Evolutionary conservation across 495 filamentous ascomycete species (phyloP).

Genomic region (Glutinoglossum americanum): DNA sequence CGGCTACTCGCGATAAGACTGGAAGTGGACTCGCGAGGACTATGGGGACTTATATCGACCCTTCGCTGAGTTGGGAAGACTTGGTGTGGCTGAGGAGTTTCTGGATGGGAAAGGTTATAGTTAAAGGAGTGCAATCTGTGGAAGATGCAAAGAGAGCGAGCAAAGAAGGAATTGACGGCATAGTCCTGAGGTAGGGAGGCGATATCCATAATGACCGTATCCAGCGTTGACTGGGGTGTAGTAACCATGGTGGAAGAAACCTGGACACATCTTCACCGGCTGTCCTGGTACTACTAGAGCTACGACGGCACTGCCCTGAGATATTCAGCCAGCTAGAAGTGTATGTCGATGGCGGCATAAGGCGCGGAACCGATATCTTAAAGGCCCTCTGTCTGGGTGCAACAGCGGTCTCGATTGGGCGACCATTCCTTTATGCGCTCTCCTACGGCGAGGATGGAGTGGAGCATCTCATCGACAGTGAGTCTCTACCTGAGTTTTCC

Average conservation of each 20-base stretch:
- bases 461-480: conserved; percentile 26
- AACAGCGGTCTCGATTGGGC: not conserved
- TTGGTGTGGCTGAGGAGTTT: conserved; percentile 17
- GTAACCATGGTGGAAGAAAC: no score
- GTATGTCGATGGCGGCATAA: conserved; percentile 32
- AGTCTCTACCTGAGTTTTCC: conserved; percentile 9
- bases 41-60: conserved; percentile 52
- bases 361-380: conserved; percentile 32
- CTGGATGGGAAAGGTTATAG: conserved; percentile 12
- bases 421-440: conserved; percentile 2
- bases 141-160: no score
- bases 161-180: no score
- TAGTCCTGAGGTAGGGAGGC: no score
- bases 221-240: no score
- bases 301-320: not conserved
- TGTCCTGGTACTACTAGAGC: not conserved
- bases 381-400: conserved; percentile 24
- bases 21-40: conserved; percentile 48
- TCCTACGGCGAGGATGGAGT: conserved; percentile 15
- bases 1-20: not conserved
- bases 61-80: conserved; percentile 15
- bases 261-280: no score
- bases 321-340: not conserved
- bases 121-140: no score
- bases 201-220: no score